Conservation (phyloP, 192 early-diverging fungal genomes). For the Podila epigama region DNA sequence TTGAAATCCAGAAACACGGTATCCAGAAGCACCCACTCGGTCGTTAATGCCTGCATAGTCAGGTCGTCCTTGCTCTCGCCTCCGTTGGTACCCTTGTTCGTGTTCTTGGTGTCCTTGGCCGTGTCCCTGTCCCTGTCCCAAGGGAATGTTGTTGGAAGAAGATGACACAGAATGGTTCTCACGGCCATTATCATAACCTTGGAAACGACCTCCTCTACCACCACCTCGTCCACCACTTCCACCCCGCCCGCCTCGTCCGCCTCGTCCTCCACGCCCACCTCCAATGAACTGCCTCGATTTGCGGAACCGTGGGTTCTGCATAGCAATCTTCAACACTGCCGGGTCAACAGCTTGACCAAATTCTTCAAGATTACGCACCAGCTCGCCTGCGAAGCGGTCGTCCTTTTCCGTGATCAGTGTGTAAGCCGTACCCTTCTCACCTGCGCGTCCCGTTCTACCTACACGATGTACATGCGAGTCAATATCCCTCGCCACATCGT, state of each 20-base stretch:
- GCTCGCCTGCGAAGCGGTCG: slow-evolving; percentile 67
- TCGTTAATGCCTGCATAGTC: neutral
- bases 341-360: slow-evolving; percentile 58
- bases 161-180: slow-evolving; percentile 15
- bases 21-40: slow-evolving; percentile 3
- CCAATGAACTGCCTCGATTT: slow-evolving; percentile 51
- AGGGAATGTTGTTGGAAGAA: slow-evolving; percentile 17
- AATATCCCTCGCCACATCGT: slow-evolving; percentile 82
- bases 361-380: slow-evolving; percentile 68
- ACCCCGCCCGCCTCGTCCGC: slow-evolving; percentile 57
- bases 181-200: neutral
- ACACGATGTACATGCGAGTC: slow-evolving; percentile 85
- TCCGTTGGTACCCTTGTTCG: neutral
- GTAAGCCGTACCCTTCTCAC: slow-evolving; percentile 71
- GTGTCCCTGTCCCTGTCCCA: slow-evolving; percentile 22
- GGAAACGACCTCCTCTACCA: slow-evolving; percentile 41
- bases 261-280: slow-evolving; percentile 34
- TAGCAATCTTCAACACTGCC: slow-evolving; percentile 51
- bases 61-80: neutral
- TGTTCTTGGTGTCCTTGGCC: neutral
- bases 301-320: slow-evolving; percentile 72
- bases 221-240: slow-evolving; percentile 52
- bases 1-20: slow-evolving; percentile 42
- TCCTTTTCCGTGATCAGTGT: slow-evolving; percentile 70
- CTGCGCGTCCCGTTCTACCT: slow-evolving; percentile 75